Percentiles rank a stretch among this genome's conserved stretches.
Conservation (phyloP, 441 rosid genomes). For the Populus hybrid region DNA sequence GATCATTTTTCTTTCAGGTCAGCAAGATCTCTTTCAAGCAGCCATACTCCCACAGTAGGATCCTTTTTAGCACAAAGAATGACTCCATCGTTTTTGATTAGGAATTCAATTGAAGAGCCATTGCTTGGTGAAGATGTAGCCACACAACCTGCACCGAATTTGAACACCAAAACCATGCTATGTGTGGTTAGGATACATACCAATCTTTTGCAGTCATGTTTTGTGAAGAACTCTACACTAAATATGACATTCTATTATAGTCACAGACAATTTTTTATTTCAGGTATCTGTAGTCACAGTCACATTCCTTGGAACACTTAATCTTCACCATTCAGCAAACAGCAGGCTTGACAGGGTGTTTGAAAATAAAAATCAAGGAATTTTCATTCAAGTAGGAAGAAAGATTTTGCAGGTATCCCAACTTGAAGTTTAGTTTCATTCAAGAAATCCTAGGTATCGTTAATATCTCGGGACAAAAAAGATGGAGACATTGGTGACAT, state of each 20-base stretch:
- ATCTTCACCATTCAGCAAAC: conserved; percentile 31
- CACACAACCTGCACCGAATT: conserved; percentile 38
- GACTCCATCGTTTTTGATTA: conserved; percentile 34
- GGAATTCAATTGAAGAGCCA: conserved; percentile 55
- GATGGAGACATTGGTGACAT: too few species aligned
- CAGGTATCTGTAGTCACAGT: conserved; percentile 55
- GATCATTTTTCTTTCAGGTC: conserved; percentile 43
- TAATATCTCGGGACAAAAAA: too few species aligned
- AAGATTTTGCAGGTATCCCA: conserved; percentile 65
- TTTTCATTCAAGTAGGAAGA: conserved; percentile 45
- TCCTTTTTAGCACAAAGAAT: conserved; percentile 51
- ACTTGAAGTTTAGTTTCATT: conserved; percentile 19
- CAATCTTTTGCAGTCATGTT: neutral
- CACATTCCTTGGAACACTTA: conserved; percentile 49
- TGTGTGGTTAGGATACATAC: conserved; percentile 49
- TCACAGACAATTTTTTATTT: conserved; percentile 11
- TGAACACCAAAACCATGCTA: conserved; percentile 51
- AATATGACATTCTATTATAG: neutral
- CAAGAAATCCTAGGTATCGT: neutral
- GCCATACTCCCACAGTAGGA: conserved; percentile 73
- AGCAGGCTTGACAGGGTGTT: conserved; percentile 20
- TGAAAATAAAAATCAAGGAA: conserved; percentile 40
- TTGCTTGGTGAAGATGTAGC: conserved; percentile 44
- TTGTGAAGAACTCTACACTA: neutral
- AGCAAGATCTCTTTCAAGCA: conserved; percentile 77